Conservation (phyloP, 2,329 filamentous ascomycete genomes). For the Camillea tinctor region DNA sequence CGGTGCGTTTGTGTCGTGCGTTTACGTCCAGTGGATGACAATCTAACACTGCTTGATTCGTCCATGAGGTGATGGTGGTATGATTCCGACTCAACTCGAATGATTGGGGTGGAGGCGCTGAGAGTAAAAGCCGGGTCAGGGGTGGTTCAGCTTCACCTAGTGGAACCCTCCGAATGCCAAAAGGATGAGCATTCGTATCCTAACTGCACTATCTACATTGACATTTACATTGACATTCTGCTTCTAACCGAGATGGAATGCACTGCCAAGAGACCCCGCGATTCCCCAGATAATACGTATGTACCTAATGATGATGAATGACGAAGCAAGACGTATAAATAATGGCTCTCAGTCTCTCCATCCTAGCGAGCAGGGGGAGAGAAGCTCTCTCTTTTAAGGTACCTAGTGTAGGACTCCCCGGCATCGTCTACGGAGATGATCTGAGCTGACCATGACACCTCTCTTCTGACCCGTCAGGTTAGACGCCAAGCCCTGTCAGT, state of each 20-base stretch:
- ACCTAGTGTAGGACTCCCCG: not conserved
- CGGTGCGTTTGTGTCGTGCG: not conserved
- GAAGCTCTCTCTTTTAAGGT: too few relatives aligned
- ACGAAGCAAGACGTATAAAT: not conserved
- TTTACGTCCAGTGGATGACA: not conserved
- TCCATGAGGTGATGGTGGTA: slow-evolving; percentile 3
- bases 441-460: not conserved
- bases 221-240: not conserved
- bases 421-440: not conserved
- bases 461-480: not conserved
- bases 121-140: slow-evolving; percentile 1
- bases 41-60: not conserved
- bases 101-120: not conserved
- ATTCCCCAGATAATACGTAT: not conserved
- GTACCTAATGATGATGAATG: not conserved
- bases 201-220: not conserved
- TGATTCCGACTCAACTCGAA: not conserved
- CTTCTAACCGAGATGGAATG: not conserved
- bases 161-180: not conserved
- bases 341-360: not conserved
- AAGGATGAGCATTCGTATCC: not conserved
- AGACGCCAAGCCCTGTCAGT: not conserved
- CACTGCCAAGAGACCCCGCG: not conserved
- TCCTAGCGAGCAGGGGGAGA: not conserved
- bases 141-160: not conserved